These are phyloP conservation scores for Amanita molliuscula DNA, from an alignment of 768 basidiomycete species.

Conservation along the genomic window DNA sequence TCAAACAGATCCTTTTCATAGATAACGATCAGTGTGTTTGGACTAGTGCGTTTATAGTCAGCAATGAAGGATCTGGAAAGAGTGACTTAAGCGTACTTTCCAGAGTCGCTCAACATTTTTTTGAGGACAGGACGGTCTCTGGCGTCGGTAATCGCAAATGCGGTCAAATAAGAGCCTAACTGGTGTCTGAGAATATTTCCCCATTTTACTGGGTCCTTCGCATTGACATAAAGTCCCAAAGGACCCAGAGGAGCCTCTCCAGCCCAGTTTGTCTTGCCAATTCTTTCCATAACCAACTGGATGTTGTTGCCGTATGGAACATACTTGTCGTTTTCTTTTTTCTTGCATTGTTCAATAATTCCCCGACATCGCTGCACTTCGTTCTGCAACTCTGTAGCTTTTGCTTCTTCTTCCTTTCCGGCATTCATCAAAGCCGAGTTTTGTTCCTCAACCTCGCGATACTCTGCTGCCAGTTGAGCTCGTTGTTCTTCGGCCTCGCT, in stretches of 20 bases:
- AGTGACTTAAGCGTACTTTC: conserved; percentile 43
- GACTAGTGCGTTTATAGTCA: conserved; percentile 21
- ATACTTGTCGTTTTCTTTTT: conserved; percentile 46
- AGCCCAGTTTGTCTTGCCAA: conserved; percentile 44
- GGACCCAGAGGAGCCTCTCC: conserved; percentile 70
- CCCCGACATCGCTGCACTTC: conserved; percentile 35
- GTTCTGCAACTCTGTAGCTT: conserved; percentile 20
- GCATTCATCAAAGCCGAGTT: conserved; percentile 21
- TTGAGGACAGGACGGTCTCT: conserved; percentile 52
- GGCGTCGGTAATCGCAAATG: conserved; percentile 67
- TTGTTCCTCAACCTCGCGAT: conserved; percentile 19
- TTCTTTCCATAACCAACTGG: conserved; percentile 41
- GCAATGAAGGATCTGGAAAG: conserved; percentile 10
- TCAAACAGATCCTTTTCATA: conserved; percentile 74
- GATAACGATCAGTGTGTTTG: conserved; percentile 44
- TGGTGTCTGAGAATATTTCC: conserved; percentile 53
- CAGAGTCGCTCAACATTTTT: conserved; percentile 39
- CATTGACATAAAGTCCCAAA: conserved; percentile 67
- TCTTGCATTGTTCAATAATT: conserved; percentile 38
- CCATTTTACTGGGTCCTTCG: conserved; percentile 57
- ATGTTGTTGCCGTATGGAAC: conserved; percentile 57
- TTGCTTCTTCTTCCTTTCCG: conserved; percentile 26
- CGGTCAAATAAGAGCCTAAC: conserved; percentile 46
- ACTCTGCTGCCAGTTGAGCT: conserved; percentile 20
- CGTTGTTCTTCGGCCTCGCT: conserved; percentile 24